Evolutionary conservation across 2,329 filamentous ascomycete species (phyloP), one percentile per base, ranked within the genome.

Genomic region (Drechslerella coelobrocha): DNA sequence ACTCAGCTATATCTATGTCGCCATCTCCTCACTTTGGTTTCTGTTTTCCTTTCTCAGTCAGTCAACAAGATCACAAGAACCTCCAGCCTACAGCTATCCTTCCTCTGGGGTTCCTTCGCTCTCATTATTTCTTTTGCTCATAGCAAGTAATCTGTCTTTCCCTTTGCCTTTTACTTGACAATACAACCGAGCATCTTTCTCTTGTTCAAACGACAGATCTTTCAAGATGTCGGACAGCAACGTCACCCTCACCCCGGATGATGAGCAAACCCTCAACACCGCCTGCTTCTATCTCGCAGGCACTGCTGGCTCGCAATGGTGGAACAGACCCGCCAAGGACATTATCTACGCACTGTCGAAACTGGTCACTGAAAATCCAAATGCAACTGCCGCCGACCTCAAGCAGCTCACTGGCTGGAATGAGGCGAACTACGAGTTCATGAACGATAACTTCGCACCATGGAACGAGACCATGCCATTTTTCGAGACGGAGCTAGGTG

Each of bases 261-360:
- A 71, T 9, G 34, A 50, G 14, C 34, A 41, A n/a, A 39, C n/a
- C 24, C 29, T 62, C 27, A 71, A 71, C 41, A 71, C 66, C 17
- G 52, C 62, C 59, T 71, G 66, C 59, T 63, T 63, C 54, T 71
- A 71, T 47, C 17, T 63, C 17, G 53, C 66, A 29, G 66, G 66
- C 19, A 63, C 53, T 10, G 45, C 59, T n/a, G 47, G 45, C 24
- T 19, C 41, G 53, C 1, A 12, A 54, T 63, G 59, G 66, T 71
- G 66, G 66, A 52, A 71, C 24, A 48, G 23, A 23, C 59, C 47
- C n/a, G 19, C 47, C n/a, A 63, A 59, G 24, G 59, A 63, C 27
- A 55, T 71, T 48, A 48, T 71, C n/a, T 31, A 47, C 23, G 53
- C 66, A 14, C 53, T 71, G 6, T 52, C 31, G 3, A 31, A 54